Conservation (phyloP, 257 asterid genomes). For the Solanum tarijense region DNA sequence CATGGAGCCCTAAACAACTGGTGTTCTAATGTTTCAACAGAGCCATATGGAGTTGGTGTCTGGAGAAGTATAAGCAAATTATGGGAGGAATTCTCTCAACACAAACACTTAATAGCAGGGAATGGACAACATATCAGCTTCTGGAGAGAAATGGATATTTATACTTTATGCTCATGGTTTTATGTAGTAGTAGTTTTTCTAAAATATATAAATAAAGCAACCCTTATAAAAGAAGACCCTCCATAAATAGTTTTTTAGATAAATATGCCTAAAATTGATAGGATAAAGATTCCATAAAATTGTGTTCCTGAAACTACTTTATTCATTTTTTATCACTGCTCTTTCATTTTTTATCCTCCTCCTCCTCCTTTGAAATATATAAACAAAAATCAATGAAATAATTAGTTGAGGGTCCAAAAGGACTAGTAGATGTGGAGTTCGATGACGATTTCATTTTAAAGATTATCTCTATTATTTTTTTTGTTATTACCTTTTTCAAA, state of each 20-base stretch:
- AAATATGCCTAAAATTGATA: neutral
- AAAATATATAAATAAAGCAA: no score
- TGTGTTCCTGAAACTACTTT: neutral
- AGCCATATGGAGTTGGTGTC: neutral
- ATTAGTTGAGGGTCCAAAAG: neutral
- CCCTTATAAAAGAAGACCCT: neutral
- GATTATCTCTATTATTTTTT: no score
- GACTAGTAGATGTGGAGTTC: neutral
- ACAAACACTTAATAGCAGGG: neutral
- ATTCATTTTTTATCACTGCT: neutral
- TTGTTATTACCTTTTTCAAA: neutral
- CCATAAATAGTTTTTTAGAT: neutral
- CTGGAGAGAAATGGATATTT: neutral
- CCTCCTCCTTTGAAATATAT: neutral
- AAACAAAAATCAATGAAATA: neutral
- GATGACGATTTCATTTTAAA: neutral
- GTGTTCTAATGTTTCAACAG: neutral
- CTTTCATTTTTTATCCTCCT: neutral
- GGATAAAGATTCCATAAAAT: neutral
- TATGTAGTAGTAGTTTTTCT: neutral
- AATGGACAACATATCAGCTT: neutral
- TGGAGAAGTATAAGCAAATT: neutral
- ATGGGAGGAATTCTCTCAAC: neutral
- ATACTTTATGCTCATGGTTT: neutral
- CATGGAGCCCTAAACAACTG: neutral